Evolutionary conservation across 2,329 filamentous ascomycete species (phyloP).

Genomic region (Trichoderma atrobrunneum): DNA sequence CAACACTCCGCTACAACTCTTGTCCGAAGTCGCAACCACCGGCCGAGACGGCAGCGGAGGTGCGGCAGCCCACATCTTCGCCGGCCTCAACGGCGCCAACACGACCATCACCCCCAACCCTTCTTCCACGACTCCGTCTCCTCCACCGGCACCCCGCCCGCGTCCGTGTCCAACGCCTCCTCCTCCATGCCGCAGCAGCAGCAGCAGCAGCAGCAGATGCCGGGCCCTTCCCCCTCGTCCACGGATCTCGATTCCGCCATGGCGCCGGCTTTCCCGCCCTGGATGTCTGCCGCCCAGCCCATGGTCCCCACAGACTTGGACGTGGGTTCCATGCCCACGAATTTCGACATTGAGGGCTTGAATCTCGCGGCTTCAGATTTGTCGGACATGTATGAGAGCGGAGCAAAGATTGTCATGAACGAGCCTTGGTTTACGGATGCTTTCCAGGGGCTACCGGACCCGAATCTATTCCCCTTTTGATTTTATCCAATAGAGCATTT

Average conservation of each 20-base stretch:
- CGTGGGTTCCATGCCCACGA: slow-evolving; percentile 27
- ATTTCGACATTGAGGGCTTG: slow-evolving; percentile 33
- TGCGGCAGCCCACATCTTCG: slow-evolving; percentile 22
- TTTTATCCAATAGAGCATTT: not conserved
- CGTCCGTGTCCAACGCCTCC: not conserved
- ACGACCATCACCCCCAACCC: slow-evolving; percentile 32
- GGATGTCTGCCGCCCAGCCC: slow-evolving; percentile 11
- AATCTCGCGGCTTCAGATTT: slow-evolving; percentile 27
- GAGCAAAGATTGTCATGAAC: slow-evolving; percentile 36
- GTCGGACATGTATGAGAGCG: slow-evolving; percentile 33
- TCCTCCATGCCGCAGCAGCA: not conserved
- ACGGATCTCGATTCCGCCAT: slow-evolving; percentile 28
- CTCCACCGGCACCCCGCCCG: slow-evolving; percentile 19
- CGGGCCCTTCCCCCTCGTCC: slow-evolving; percentile 5
- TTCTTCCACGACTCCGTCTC: slow-evolving; percentile 38
- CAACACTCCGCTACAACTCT: slow-evolving; percentile 54
- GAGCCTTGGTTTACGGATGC: slow-evolving; percentile 42
- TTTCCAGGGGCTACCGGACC: slow-evolving; percentile 36
- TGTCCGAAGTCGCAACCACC: slow-evolving; percentile 57
- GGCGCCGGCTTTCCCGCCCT: slow-evolving; percentile 27
- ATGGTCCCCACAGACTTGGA: slow-evolving; percentile 17
- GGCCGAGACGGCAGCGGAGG: slow-evolving; percentile 35
- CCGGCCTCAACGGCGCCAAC: slow-evolving; percentile 26
- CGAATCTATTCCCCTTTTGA: slow-evolving; percentile 37
- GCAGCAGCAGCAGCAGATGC: not conserved